phyloP scores from a whole-genome alignment of 2,329 filamentous ascomycete genomes.

The Aotearoamyces nothofagi region DNA sequence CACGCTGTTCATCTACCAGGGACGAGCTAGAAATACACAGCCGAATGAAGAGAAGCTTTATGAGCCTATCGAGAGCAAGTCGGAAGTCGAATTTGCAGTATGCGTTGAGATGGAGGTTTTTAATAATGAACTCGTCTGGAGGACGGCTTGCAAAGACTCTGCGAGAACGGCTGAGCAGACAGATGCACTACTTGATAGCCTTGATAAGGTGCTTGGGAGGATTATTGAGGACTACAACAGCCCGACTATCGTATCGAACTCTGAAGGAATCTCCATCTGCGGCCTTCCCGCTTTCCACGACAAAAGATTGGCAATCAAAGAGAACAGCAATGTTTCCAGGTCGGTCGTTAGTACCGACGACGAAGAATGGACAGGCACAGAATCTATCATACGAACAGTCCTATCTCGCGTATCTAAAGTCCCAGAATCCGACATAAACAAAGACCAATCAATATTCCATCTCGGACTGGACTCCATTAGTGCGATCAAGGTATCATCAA shows the following conservation, averaged over 20 bases:
- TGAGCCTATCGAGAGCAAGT: constrained; percentile 27
- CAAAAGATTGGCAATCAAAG: too few relatives aligned
- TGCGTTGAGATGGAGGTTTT: constrained; percentile 66
- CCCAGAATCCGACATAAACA: constrained; percentile 37
- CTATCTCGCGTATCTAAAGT: constrained; percentile 42
- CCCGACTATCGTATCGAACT: constrained; percentile 37
- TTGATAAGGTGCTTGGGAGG: constrained; percentile 43
- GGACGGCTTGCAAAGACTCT: constrained; percentile 50
- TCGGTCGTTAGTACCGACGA: not conserved
- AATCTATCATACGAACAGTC: constrained; percentile 26
- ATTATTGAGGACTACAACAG: constrained; percentile 34
- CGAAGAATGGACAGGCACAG: constrained; percentile 20
- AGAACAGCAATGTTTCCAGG: not conserved
- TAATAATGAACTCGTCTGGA: constrained; percentile 44
- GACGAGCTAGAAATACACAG: constrained; percentile 19
- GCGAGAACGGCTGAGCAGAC: constrained; percentile 32
- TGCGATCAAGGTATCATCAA: constrained; percentile 63
- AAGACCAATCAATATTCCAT: constrained; percentile 53
- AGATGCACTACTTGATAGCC: constrained; percentile 33
- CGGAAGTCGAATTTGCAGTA: constrained; percentile 66
- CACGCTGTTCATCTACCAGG: constrained; percentile 52
- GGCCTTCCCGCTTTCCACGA: constrained; percentile 34
- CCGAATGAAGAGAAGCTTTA: constrained; percentile 9
- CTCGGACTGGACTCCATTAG: constrained; percentile 82
- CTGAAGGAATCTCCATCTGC: constrained; percentile 44